Conservation (phyloP, 2,329 filamentous ascomycete species). For the Fusarium redolens region DNA sequence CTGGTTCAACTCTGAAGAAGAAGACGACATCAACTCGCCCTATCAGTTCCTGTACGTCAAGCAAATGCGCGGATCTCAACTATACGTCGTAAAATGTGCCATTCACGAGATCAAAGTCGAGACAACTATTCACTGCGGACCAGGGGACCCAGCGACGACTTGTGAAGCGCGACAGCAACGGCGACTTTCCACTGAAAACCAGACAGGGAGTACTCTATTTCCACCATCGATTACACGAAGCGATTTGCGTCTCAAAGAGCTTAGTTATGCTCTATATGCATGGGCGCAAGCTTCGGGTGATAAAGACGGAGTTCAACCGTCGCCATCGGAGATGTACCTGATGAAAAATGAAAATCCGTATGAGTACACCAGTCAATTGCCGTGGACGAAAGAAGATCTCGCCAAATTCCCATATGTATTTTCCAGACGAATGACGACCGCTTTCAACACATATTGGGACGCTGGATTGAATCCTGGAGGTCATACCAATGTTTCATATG, state of each 20-base stretch:
- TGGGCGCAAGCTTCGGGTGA: background rate
- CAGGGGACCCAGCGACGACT: background rate
- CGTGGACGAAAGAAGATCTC: background rate
- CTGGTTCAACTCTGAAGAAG: background rate
- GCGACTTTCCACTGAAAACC: background rate
- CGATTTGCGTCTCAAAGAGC: background rate
- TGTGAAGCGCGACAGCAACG: background rate
- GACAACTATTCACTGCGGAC: background rate
- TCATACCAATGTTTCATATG: background rate
- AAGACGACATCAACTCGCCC: background rate
- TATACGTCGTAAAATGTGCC: background rate
- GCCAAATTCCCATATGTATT: background rate
- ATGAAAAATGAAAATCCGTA: background rate
- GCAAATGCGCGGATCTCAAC: background rate
- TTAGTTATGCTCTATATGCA: background rate
- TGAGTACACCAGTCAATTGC: background rate
- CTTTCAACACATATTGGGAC: conserved; percentile 1
- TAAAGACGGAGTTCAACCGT: background rate
- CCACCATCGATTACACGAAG: background rate
- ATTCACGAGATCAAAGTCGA: background rate
- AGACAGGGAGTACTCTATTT: background rate
- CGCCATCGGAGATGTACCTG: background rate
- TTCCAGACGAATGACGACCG: background rate
- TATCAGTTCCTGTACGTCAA: background rate
- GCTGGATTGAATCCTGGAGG: background rate